A percentile compares a stretch with the other conserved stretches of the same genome.
phyloP scores from a whole-genome alignment of 768 basidiomycete species.

The Cyclocybe aegerita region DNA sequence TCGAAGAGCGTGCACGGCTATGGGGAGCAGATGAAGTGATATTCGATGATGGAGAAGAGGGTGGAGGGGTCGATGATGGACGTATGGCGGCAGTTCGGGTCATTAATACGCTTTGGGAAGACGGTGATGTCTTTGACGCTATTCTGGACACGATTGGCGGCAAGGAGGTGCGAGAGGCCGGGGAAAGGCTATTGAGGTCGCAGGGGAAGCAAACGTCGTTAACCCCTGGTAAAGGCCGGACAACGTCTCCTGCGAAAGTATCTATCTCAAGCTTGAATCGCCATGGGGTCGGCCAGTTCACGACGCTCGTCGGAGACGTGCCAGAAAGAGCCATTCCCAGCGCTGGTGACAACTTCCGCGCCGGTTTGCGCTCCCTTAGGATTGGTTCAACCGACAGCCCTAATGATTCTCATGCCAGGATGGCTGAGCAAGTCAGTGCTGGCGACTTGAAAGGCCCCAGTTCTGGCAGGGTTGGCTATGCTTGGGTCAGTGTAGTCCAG shows the following conservation, averaged over 20 bases:
- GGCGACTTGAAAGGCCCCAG: no score
- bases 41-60: constrained; percentile 54
- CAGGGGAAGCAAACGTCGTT: constrained; percentile 15
- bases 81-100: constrained; percentile 49
- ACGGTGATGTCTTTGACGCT: constrained; percentile 70
- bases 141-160: constrained; percentile 86
- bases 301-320: constrained; percentile 75
- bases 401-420: constrained; percentile 3
- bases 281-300: constrained; percentile 55
- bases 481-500: constrained; percentile 78
- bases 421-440: no score
- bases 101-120: constrained; percentile 47
- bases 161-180: constrained; percentile 73
- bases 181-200: constrained; percentile 56
- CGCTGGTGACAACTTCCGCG: constrained; percentile 70
- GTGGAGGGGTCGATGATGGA: constrained; percentile 34
- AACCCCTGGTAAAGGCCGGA: constrained; percentile 13
- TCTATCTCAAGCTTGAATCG: not conserved
- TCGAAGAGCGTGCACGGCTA: constrained; percentile 54
- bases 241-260: constrained; percentile 14
- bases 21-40: constrained; percentile 83
- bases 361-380: constrained; percentile 65
- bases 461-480: constrained; percentile 59
- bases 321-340: constrained; percentile 66
- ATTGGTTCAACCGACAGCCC: constrained; percentile 20